Base-by-base conservation (phyloP, 495 filamentous ascomycete species). In the Penicillium taxi region DNA sequence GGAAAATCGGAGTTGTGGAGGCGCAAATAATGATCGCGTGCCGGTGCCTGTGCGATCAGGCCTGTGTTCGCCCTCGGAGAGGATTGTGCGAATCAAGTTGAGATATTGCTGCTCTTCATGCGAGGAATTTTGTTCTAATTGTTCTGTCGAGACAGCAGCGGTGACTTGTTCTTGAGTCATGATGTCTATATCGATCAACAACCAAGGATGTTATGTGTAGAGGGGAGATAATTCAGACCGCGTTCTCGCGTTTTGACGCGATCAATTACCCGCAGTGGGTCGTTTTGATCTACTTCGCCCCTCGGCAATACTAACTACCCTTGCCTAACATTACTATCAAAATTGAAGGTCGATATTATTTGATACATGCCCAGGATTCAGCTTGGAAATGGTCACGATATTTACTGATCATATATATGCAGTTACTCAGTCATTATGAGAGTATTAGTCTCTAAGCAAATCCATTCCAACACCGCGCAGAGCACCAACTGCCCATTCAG, bases 31-130 rank as follows among this genome's bases (percentile, higher is more conserved):
- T 13, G 88, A 83, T 50, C 75, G 72, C 12, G 91, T 98, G 25
- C 91, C 91, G 5, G 91, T 98, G 39, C 91, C 91, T 15, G 91
- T 96, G 48, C 87, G 69, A 54, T 95, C 87, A 18, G 84, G 84
- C 6, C 86, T 76, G 58, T 82, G 76, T 55, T 93, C 87, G 43
- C 88, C 88, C 25, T 75, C 56, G 15, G 71, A 58, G 15, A 94
- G 71, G 51, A 94, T 90, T 42, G 74, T 66, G 39, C 74, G 81
- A 51, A 93, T 81, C 21, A 93, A 66, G 43, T 79, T 68, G 37
- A 87, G 75, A 55, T 87, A 87, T 55, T 87, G 82, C 53, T 82
- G 56, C 61, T 89, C 84, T 56, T 86, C 80, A 47, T 85, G 81
- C 16, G 47, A 32, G 24, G 48, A 47, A 35, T 57, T 18, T 36